Percentiles rank a stretch among this genome's conserved stretches.
Evolutionary conservation across 371 early-diverging fungal genomes (phyloP).

Genomic region (Haplosporangium sp.): DNA sequence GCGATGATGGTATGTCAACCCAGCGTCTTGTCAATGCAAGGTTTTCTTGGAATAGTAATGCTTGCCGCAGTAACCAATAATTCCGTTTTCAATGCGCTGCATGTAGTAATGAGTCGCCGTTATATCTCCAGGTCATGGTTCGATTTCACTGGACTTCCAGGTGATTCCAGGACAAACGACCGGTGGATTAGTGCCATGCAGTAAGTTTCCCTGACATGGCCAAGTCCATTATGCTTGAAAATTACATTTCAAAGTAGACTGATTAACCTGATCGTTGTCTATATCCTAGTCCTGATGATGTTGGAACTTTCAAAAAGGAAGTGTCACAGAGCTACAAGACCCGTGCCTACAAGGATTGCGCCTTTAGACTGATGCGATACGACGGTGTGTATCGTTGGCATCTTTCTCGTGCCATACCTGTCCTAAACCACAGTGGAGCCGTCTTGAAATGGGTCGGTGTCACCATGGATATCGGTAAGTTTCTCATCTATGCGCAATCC

Average conservation of each 20-base stretch:
- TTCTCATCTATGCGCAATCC: background rate
- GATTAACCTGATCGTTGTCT: too few relatives aligned
- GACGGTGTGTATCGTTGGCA: constrained; percentile 55
- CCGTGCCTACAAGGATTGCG: constrained; percentile 49
- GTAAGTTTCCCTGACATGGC: constrained; percentile 21
- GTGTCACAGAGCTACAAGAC: constrained; percentile 51
- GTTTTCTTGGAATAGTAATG: background rate
- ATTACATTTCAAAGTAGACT: too few relatives aligned
- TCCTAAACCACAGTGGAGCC: constrained; percentile 44
- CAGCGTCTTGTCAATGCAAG: background rate
- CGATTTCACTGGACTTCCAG: constrained; percentile 49
- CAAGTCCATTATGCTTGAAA: background rate
- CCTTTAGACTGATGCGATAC: constrained; percentile 49
- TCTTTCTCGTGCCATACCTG: constrained; percentile 41
- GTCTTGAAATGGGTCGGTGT: constrained; percentile 53
- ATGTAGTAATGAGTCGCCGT: constrained; percentile 38
- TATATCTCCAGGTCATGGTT: constrained; percentile 53
- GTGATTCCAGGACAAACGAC: constrained; percentile 37
- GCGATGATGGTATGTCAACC: constrained; percentile 30
- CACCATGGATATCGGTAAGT: constrained; percentile 49
- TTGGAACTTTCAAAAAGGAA: constrained; percentile 44
- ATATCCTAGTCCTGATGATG: constrained; percentile 42
- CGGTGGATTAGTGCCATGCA: constrained; percentile 54
- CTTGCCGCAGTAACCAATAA: background rate
- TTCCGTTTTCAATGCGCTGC: background rate